Evolutionary conservation across 2,329 filamentous ascomycete species (phyloP).

Genomic region (Sporothrix schenckii): DNA sequence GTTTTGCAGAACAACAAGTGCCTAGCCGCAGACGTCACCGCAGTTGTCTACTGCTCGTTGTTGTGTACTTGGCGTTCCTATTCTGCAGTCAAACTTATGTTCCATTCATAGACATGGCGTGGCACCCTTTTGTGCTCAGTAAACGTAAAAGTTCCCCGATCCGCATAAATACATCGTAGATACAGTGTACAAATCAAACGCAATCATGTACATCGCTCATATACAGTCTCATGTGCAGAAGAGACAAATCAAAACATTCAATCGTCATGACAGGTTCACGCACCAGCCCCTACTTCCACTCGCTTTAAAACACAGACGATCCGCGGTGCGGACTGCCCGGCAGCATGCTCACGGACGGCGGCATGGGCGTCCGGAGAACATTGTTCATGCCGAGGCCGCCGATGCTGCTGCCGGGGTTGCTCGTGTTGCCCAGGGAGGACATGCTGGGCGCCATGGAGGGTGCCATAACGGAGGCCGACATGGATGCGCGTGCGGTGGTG

Average conservation of each 20-base stretch:
- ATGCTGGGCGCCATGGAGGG: background rate
- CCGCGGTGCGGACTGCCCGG: slow-evolving; percentile 20
- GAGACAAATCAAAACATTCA: background rate
- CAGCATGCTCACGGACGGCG: slow-evolving; percentile 19
- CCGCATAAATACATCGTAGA: background rate
- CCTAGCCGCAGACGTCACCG: too few relatives aligned
- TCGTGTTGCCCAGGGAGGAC: background rate
- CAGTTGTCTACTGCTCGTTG: too few relatives aligned
- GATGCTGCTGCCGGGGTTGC: slow-evolving; percentile 5
- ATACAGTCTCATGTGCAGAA: background rate
- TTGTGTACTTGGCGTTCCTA: too few relatives aligned
- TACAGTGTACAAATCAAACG: background rate
- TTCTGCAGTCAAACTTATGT: background rate
- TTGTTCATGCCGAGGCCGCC: background rate
- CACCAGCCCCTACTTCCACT: too few relatives aligned
- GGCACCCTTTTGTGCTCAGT: background rate
- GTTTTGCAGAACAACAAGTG: too few relatives aligned
- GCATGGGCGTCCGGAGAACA: slow-evolving; percentile 7
- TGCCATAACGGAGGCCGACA: background rate
- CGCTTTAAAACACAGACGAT: slow-evolving; percentile 6
- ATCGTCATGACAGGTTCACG: background rate
- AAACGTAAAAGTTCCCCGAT: background rate
- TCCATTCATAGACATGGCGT: slow-evolving; percentile 3
- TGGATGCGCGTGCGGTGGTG: too few relatives aligned
- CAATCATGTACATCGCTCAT: slow-evolving; percentile 24